Percentiles rank a stretch among this genome's conserved stretches.
These are phyloP conservation scores for Magnaporthales sp. DNA, from an alignment of 2,329 filamentous ascomycete species.

Conservation along the genomic window DNA sequence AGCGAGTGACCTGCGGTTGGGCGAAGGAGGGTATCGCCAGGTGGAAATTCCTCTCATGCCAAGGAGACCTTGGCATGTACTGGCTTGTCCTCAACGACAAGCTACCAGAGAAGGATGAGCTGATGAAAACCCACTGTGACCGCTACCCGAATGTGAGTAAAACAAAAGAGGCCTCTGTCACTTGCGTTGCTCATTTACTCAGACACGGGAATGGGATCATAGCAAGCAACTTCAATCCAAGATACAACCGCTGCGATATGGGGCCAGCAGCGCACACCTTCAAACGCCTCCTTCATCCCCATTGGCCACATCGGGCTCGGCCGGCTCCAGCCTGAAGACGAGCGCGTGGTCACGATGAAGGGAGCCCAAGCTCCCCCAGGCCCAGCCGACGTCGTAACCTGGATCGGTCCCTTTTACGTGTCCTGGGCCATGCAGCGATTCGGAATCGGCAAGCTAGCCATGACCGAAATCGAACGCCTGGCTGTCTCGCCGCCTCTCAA, in stretches of 20 bases:
- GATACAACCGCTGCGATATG: slow-evolving; percentile 23
- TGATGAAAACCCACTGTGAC: slow-evolving; percentile 20
- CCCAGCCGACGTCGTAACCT: slow-evolving; percentile 21
- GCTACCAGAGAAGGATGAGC: slow-evolving; percentile 16
- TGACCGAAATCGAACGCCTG: slow-evolving; percentile 24
- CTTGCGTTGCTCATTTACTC: neutral
- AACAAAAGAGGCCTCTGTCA: neutral
- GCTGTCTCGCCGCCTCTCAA: slow-evolving; percentile 22
- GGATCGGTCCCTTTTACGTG: slow-evolving; percentile 31
- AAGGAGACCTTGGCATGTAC: neutral
- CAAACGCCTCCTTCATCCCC: slow-evolving; percentile 23
- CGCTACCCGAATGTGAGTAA: slow-evolving; percentile 5
- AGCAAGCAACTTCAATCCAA: slow-evolving; percentile 21
- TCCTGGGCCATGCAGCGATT: slow-evolving; percentile 26
- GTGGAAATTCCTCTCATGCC: neutral
- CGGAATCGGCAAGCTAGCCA: slow-evolving; percentile 26
- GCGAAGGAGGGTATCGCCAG: neutral
- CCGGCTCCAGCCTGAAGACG: slow-evolving; percentile 20
- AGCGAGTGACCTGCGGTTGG: slow-evolving; percentile 7
- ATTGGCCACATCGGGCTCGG: slow-evolving; percentile 31
- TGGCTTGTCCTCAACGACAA: slow-evolving; percentile 18
- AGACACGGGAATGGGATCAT: neutral
- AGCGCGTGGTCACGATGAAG: slow-evolving; percentile 11
- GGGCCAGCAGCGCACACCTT: slow-evolving; percentile 19
- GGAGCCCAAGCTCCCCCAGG: slow-evolving; percentile 10